These are phyloP conservation scores for Alternaria incomplexa DNA, from an alignment of 2,329 filamentous ascomycete genomes.

Conservation along the genomic window DNA sequence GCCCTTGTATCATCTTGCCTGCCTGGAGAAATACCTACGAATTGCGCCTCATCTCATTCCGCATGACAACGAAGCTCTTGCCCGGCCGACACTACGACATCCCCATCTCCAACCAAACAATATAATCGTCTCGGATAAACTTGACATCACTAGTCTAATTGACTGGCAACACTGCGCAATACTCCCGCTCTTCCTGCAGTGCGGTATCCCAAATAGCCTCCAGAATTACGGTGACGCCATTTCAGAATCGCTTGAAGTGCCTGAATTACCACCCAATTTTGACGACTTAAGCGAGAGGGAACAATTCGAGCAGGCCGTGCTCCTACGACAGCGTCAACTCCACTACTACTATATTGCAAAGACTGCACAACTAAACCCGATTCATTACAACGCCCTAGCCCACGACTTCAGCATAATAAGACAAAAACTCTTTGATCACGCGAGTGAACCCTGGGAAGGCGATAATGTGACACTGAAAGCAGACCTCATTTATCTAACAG, in stretches of 20 bases:
- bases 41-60: conserved; percentile 32
- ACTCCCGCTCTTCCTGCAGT: conserved; percentile 47
- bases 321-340: conserved; percentile 36
- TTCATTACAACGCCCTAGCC: conserved; percentile 34
- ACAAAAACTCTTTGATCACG: conserved; percentile 33
- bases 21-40: conserved; percentile 38
- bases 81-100: conserved; percentile 39
- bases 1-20: conserved; percentile 34
- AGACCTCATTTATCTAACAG: conserved; percentile 25
- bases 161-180: conserved; percentile 41
- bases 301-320: conserved; percentile 31
- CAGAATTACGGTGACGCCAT: conserved; percentile 50
- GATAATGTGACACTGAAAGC: conserved; percentile 38
- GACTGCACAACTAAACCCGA: conserved; percentile 31
- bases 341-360: conserved; percentile 39
- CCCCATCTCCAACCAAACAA: conserved; percentile 44
- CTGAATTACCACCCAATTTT: conserved; percentile 32
- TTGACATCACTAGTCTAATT: conserved; percentile 47
- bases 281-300: conserved; percentile 26
- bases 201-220: conserved; percentile 48
- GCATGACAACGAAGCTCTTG: conserved; percentile 12
- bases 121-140: conserved; percentile 40
- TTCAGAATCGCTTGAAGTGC: conserved; percentile 27
- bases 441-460: conserved; percentile 38
- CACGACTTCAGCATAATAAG: conserved; percentile 26